Base-by-base conservation (phyloP, 2,329 filamentous ascomycete species). In the Epichloe brachyelytri region DNA sequence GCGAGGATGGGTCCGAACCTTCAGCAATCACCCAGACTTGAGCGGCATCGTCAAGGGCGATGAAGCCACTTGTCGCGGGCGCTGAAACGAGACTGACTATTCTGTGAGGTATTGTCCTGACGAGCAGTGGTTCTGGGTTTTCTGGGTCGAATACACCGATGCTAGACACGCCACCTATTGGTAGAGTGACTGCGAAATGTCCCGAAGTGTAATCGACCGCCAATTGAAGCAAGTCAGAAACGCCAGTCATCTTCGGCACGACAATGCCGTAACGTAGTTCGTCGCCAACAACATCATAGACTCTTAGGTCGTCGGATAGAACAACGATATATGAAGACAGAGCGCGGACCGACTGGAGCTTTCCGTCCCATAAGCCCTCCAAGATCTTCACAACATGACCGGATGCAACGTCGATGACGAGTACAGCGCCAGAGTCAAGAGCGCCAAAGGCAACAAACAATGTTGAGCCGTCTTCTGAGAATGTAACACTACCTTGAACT, bases 251-350 rank as follows among this genome's bases (percentile, higher is more conserved):
- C 48, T 72, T 65, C 39, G 68, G 72, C 14, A 89, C 69, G 26
- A 76, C 70, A 48, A 85, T 73, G 46, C 79, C 80, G 60, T 85
- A 88, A 37, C 79, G 77, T 45, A 90, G 74, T 58, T 83, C 77
- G 59, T 95, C 86, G 48, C 82, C 75, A 7, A 97, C 86, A 11
- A 94, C 77, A 64, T 98, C 86, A 73, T 88, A 95, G 37, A 95
- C 83, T 40, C 80, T 75, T 8, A 96, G 74, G 30, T 80, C 77
- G 43, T 84, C 76, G 0, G 88, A 88, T 1, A 95, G 71, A 44
- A 86, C 77, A 52, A 97, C 73, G 17, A 98, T 70, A 61, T 85
- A 83, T 22, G 83, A 82, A 2, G 82, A 83, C 2, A 93, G 68
- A 49, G 94, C 83, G 5, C 76, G 80, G 33, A 94, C 68, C n/a